Evolutionary conservation across 805 yeast species (phyloP), one percentile per base, ranked within the genome.

Genomic region (Clavispora phyllophila): DNA sequence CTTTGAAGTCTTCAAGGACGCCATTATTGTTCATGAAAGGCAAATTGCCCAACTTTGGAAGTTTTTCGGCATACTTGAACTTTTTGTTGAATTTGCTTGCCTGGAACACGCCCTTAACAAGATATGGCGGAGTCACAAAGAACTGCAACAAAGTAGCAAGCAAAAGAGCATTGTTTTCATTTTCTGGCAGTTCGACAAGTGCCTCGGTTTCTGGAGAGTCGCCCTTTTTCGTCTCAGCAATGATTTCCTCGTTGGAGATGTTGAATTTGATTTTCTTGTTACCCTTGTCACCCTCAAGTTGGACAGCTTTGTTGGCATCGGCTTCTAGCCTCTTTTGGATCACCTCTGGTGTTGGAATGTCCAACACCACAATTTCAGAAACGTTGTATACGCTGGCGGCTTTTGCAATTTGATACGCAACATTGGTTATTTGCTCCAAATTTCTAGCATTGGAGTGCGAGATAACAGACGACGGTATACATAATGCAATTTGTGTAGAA

Each of bases 51-150:
- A 89, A 65, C 54, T 79, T 78, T 29, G 96, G 96, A 44, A 84
- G 70, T 48, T 75, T 78, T 27, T 70, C 68, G 0, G 96, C 96
- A 48, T 77, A 73, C 42, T 72, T 72, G 58, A 85, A 78, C 56
- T 78, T 74, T 28, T 65, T 60, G 20, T 61, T 40, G 45, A 46
- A 67, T 56, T 50, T 70, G 64, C 53, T 54, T 47, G 74, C 70
- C 26, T 57, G 56, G 66, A 88, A 87, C 4, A 83, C 72, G 2
- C 81, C 63, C 46, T 82, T 81, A 15, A 81, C 76, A 34, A 89
- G 68, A 56, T 89, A 87, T 38, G 87, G 84, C 1, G 96, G 96
- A 0, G 96, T 88, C 13, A 88, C 79, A 55, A 87, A 87, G 57
- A 68, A 88, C 57, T 87, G 95, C 43, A 89, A 65, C 31, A 89